Base-by-base conservation (phyloP, 495 filamentous ascomycete genomes). In the Jackrogersella minutella region DNA sequence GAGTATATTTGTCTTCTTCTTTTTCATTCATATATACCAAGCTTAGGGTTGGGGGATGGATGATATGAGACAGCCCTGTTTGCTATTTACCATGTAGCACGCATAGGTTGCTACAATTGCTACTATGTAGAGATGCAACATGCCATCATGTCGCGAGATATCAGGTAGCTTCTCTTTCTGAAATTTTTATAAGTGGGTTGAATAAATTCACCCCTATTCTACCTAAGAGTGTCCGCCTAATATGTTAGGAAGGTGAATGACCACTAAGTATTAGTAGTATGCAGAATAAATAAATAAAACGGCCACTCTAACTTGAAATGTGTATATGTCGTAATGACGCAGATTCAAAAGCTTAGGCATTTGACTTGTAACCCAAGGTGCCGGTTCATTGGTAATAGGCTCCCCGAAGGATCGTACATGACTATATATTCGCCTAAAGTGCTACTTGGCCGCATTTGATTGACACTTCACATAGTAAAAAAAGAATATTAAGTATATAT, bases 341-440 rank as follows among this genome's bases (percentile, higher is more conserved):
- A 64, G 46, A 31, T 21, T 21, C 50, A 47, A 40, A 36, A 46
- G 41, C 37, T 49, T 49, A 49, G 44, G 36, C 49, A 24, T 56
- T 34, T 58, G 51, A 21, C 62, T 51, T 62, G 54, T 37, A 68
- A 59, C 65, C 65, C 65, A 64, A 52, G 53, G 55, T 54, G 13
- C 65, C 39, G 65, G 59, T 68, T 68, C 60, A 64, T 61, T 69
- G 60, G 61, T 49, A 52, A 26, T 64, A 41, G 56, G 55, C 31
- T 64, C 56, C 21, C 60, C 56, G 50, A 55, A 26, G n/a, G 36
- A 51, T 57, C 43, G 57, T 22, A 39, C 44, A 41, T 61, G 49
- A 44, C 49, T n/a, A 57, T 34, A 24, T 46, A 56, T 59, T 69
- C 51, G 61, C 57, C 58, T 64, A 60, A 16, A 16, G 51, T 13